phyloP scores from a whole-genome alignment of 352 stramenopile genomes.

The Discostella stelligera region DNA sequence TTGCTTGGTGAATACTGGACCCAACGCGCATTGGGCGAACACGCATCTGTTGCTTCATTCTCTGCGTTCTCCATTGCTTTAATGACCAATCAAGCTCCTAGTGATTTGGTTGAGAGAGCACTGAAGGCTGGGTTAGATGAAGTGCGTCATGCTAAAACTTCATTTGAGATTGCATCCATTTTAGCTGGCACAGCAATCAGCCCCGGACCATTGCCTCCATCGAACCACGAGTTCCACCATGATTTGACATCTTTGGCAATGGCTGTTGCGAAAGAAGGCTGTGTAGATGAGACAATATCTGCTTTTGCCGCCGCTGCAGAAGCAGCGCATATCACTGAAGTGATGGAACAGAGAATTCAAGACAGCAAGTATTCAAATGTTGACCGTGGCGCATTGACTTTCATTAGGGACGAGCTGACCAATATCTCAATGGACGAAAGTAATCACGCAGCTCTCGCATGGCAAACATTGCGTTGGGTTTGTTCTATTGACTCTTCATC shows the following conservation, averaged over 20 bases:
- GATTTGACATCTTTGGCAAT: constrained; percentile 54
- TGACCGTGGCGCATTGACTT: constrained; percentile 13
- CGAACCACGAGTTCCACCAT: constrained; percentile 45
- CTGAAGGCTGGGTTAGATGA: constrained; percentile 56
- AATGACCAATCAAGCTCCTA: constrained; percentile 62
- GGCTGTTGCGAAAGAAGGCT: constrained; percentile 53
- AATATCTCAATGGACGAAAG: constrained; percentile 63
- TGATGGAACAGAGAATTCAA: constrained; percentile 17
- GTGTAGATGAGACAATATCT: constrained; percentile 61
- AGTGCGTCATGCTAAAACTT: constrained; percentile 52
- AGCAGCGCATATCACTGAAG: constrained; percentile 37
- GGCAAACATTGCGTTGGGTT: constrained; percentile 57
- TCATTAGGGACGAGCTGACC: constrained; percentile 40
- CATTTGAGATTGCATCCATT: constrained; percentile 56
- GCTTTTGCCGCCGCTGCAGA: constrained; percentile 48
- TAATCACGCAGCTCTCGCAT: constrained; percentile 55
- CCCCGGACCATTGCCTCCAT: constrained; percentile 45
- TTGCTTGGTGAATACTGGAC: constrained; percentile 51
- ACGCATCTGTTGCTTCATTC: constrained; percentile 63
- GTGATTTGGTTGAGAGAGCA: constrained; percentile 48
- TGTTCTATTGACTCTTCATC: constrained; percentile 45
- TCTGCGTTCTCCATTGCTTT: constrained; percentile 63
- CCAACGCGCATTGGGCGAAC: constrained; percentile 52
- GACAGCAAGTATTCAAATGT: constrained; percentile 31
- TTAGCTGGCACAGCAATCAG: constrained; percentile 46